Percentiles rank a stretch among this genome's conserved stretches.
Evolutionary conservation across 192 early-diverging fungal species (phyloP).

Genomic region (Backusella westeae): DNA sequence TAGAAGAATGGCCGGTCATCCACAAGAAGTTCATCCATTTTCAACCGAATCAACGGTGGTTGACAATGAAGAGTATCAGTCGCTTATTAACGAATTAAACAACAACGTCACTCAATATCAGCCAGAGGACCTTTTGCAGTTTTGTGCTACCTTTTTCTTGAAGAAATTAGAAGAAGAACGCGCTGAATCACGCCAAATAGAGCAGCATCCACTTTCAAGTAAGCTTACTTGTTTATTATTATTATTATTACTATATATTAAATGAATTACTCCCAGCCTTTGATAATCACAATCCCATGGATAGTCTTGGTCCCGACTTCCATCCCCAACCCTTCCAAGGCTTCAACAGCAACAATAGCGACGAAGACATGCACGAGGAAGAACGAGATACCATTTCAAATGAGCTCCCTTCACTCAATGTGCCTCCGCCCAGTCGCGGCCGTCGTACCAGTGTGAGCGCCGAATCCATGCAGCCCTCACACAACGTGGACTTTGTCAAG

Average conservation of each 20-base stretch:
- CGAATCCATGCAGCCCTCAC: conserved; percentile 92
- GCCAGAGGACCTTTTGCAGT: conserved; percentile 89
- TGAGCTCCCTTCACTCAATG: conserved; percentile 10
- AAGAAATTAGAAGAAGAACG: conserved; percentile 81
- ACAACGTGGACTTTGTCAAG: conserved; percentile 72
- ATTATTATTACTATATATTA: not conserved
- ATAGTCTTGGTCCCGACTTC: not conserved
- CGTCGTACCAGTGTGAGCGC: conserved; percentile 93
- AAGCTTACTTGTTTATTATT: not conserved
- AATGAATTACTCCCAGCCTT: not conserved
- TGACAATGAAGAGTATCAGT: conserved; percentile 39
- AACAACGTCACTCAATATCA: conserved; percentile 70
- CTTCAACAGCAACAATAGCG: not conserved
- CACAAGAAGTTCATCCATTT: not conserved
- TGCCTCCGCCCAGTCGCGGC: conserved; percentile 73
- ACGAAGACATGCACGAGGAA: conserved; percentile 45
- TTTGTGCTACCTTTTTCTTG: conserved; percentile 87
- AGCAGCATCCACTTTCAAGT: not conserved
- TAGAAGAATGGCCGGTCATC: not conserved
- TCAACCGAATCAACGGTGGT: not conserved
- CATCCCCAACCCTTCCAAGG: not conserved
- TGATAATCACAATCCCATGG: not conserved
- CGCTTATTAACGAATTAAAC: conserved; percentile 82
- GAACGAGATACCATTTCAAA: conserved; percentile 43
- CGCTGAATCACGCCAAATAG: conserved; percentile 28